A percentile compares a stretch with the other conserved stretches of the same genome.
phyloP scores from a whole-genome alignment of 305 asterid genomes.

The Euphrasia arctica region DNA sequence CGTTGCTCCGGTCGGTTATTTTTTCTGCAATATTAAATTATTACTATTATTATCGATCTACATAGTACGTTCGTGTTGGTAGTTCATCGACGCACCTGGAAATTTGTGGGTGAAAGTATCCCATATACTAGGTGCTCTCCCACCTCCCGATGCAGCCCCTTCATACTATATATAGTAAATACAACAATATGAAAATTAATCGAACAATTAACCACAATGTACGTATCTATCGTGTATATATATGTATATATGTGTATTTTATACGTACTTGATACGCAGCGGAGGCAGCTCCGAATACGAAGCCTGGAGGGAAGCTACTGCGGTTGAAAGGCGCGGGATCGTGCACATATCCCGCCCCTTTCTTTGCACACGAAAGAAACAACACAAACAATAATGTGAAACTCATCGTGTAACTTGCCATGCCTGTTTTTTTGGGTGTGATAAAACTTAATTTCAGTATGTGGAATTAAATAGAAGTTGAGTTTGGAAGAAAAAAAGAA shows the following conservation, averaged over 20 bases:
- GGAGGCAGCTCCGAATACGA: constrained; percentile 47
- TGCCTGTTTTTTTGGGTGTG: neutral
- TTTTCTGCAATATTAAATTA: constrained; percentile 29
- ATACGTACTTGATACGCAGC: constrained; percentile 45
- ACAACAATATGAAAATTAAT: too few relatives aligned
- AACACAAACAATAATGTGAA: neutral
- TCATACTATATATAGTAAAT: constrained; percentile 25
- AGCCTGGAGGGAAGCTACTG: constrained; percentile 33
- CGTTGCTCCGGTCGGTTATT: constrained; percentile 40
- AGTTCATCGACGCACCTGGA: constrained; percentile 28
- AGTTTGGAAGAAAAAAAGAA: neutral
- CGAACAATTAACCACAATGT: too few relatives aligned
- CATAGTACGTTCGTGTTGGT: too few relatives aligned
- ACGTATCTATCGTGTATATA: too few relatives aligned
- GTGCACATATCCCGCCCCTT: neutral
- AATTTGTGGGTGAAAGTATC: constrained; percentile 38
- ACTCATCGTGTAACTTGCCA: neutral
- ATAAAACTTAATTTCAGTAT: neutral
- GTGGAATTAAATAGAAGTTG: neutral
- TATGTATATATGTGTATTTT: neutral
- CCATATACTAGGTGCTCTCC: constrained; percentile 54
- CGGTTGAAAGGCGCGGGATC: constrained; percentile 26
- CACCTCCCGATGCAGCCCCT: constrained; percentile 47
- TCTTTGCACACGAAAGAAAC: neutral
- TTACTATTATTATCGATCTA: too few relatives aligned